These are phyloP conservation scores for Orbilia brochopaga DNA, from an alignment of 2,329 filamentous ascomycete species.

Conservation along the genomic window DNA sequence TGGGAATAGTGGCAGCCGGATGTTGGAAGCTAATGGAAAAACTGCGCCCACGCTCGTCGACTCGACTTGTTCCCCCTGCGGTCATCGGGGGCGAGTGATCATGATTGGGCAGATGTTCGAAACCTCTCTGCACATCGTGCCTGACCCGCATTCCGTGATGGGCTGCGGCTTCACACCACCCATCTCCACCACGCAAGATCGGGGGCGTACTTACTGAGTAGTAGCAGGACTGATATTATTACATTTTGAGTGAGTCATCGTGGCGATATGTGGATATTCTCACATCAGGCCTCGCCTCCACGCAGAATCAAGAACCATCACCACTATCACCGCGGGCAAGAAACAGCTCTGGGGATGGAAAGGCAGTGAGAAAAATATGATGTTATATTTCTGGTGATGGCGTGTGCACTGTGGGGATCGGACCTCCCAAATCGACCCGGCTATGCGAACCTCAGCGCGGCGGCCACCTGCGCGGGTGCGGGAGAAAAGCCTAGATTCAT, in stretches of 20 bases:
- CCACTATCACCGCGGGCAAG: too few relatives aligned
- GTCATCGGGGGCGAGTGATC: conserved; percentile 12
- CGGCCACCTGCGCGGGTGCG: conserved; percentile 49
- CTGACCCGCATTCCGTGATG: conserved; percentile 38
- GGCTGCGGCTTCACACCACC: not conserved
- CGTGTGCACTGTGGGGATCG: conserved; percentile 19
- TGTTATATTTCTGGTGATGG: conserved; percentile 16
- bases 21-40: conserved; percentile 40
- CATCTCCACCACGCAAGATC: not conserved
- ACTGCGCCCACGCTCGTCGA: too few relatives aligned
- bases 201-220: too few relatives aligned
- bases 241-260: too few relatives aligned
- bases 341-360: too few relatives aligned
- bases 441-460: conserved; percentile 51
- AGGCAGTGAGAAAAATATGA: too few relatives aligned
- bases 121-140: conserved; percentile 32
- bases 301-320: too few relatives aligned
- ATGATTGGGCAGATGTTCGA: conserved; percentile 42
- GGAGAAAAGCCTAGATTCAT: conserved; percentile 50
- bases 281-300: too few relatives aligned
- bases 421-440: conserved; percentile 44
- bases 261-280: too few relatives aligned
- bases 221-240: too few relatives aligned
- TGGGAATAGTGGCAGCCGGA: conserved; percentile 28
- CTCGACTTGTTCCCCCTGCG: conserved; percentile 38